A percentile compares a stretch with the other conserved stretches of the same genome.
Evolutionary conservation across 1,139 yeast genomes (phyloP).

Genomic region (Sugiyamaella grinbergsii): DNA sequence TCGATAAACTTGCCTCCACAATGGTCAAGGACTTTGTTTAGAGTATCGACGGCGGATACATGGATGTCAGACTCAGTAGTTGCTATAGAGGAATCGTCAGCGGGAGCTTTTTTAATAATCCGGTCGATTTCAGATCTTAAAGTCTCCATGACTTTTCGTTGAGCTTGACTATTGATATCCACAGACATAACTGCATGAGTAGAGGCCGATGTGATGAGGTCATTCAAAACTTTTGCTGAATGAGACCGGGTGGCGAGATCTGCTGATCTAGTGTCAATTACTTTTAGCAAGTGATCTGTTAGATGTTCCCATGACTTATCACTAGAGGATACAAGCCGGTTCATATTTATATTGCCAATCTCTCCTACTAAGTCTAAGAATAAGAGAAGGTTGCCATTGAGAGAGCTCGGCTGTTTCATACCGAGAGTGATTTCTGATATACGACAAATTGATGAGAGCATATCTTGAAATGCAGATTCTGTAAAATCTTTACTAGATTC

Average conservation of each 20-base stretch:
- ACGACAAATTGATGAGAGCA: slow-evolving; percentile 50
- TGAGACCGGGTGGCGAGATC: slow-evolving; percentile 51
- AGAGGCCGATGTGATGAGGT: slow-evolving; percentile 48
- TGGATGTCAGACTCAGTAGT: slow-evolving; percentile 54
- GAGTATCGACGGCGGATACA: slow-evolving; percentile 58
- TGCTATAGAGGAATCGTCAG: slow-evolving; percentile 16
- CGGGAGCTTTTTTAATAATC: slow-evolving; percentile 3
- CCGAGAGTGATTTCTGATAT: slow-evolving; percentile 18
- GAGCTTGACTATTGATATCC: slow-evolving; percentile 9
- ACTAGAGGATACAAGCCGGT: slow-evolving; percentile 49
- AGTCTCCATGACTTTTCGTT: slow-evolving; percentile 20
- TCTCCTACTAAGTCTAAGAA: slow-evolving; percentile 44
- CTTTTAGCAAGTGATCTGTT: slow-evolving; percentile 50
- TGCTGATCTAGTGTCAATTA: slow-evolving; percentile 46
- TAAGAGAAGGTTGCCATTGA: slow-evolving; percentile 6
- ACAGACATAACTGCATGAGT: slow-evolving; percentile 17
- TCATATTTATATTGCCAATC: slow-evolving; percentile 53
- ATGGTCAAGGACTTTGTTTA: slow-evolving; percentile 72
- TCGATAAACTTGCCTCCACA: slow-evolving; percentile 62
- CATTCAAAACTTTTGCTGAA: slow-evolving; percentile 53
- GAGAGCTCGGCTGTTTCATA: slow-evolving; percentile 3
- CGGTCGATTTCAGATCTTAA: slow-evolving; percentile 46
- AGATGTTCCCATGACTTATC: slow-evolving; percentile 49
- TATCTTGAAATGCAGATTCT: slow-evolving; percentile 49
- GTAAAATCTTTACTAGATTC: slow-evolving; percentile 64